Evolutionary conservation across 371 early-diverging fungal species (phyloP), one percentile per base, ranked within the genome.

Genomic region (Lichtheimia ornata): DNA sequence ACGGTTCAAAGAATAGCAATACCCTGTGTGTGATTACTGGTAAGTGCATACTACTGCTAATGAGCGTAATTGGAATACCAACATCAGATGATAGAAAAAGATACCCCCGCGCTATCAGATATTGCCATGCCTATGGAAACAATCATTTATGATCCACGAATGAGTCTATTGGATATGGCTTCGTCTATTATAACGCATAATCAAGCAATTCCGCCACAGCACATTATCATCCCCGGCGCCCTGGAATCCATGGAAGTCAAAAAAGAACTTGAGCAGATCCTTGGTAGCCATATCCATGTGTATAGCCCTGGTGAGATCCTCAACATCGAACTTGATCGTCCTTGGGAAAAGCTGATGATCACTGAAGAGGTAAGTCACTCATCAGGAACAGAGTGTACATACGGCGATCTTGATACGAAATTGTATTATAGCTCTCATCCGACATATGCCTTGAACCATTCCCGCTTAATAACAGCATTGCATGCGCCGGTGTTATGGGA

Each of bases 11-110:
- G 3, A 63, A 68, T 30, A 58, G 64, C 1, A 41, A 66, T 2
- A 75, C 70, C 52, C 45, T 70, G 0, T 73, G 75, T 50, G 63
- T 77, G 6, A 62, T 66, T 20, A 73, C 72, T 41, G 69, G 72
- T 74, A 69, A 71, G 42, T 28, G 54, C 11, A 17, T 45, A n/a
- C n/a, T 35, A 30, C 41, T 17, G 13, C 14, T 56, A 24, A 5
- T 3, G 9, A 40, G 42, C 18, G 47, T 25, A 30, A 5, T 52
- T 63, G 70, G 73, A 17, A 71, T 72, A 1, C 52, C 71, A 17
- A 27, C 60, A 22, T 59, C 69, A 15, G 42, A 41, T 2, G 42
- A 49, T 12, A 35, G 51, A 27, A 56, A 50, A 35, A 44, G 59
- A 51, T 45, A 58, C 44, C 42, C 65, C 35, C 63, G 63, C 14